A percentile compares a stretch with the other conserved stretches of the same genome.
phyloP scores from a whole-genome alignment of 768 basidiomycete genomes.

The Saitozyma podzolica region DNA sequence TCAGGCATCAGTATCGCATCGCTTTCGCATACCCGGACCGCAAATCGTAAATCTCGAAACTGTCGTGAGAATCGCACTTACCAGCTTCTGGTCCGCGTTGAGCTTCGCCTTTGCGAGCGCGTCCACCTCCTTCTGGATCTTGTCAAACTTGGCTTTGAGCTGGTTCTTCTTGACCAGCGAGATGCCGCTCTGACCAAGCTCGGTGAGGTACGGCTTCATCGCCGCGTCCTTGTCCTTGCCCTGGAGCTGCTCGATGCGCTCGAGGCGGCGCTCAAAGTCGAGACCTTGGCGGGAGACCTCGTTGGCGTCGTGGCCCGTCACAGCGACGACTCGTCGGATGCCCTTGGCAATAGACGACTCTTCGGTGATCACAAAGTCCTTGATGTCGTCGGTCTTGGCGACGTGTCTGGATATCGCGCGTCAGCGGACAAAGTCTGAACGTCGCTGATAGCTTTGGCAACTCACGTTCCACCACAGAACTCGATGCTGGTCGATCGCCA shows the following conservation, averaged over 20 bases:
- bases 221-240: constrained; percentile 85
- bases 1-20: not conserved
- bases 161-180: constrained; percentile 78
- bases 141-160: constrained; percentile 70
- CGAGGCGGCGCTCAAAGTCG: constrained; percentile 64
- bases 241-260: constrained; percentile 61
- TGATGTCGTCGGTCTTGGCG: constrained; percentile 93
- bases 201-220: constrained; percentile 69
- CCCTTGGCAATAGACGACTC: constrained; percentile 98
- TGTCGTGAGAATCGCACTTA: constrained; percentile 49
- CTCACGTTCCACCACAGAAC: constrained; percentile 97
- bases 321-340: constrained; percentile 87
- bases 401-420: constrained; percentile 66
- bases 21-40: not conserved
- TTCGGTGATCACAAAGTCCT: constrained; percentile 89
- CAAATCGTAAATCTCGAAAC: not conserved
- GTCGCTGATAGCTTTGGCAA: constrained; percentile 20
- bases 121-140: constrained; percentile 76
- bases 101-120: constrained; percentile 83
- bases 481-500: constrained; percentile 92
- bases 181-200: constrained; percentile 84
- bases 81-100: constrained; percentile 72
- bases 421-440: not conserved
- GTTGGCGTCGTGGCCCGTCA: constrained; percentile 91
- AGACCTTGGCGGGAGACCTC: constrained; percentile 71